Conservation (phyloP, 495 filamentous ascomycete species). For the Aspergillus homomorphus region DNA sequence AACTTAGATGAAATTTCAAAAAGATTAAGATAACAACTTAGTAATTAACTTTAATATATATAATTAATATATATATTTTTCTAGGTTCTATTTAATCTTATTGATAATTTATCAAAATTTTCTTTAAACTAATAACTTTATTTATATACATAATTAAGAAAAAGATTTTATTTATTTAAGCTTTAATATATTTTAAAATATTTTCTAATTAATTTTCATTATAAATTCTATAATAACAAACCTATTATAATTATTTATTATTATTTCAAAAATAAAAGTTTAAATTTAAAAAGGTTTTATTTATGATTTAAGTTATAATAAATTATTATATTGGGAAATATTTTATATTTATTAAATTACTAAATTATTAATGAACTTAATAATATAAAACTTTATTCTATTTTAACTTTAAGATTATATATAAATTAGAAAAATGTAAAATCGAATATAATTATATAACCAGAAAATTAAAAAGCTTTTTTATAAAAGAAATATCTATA, state of each 20-base stretch:
- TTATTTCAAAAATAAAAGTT: constrained; percentile 10
- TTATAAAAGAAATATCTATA: background rate
- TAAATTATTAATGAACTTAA: constrained; percentile 4
- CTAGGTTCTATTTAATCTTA: background rate
- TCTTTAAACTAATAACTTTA: no score
- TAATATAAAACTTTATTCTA: background rate
- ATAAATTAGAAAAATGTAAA: background rate
- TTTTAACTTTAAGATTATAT: constrained; percentile 11
- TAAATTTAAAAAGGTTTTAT: constrained; percentile 3
- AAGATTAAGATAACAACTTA: background rate
- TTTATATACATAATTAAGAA: no score
- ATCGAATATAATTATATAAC: constrained; percentile 1
- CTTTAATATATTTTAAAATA: background rate
- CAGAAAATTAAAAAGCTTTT: background rate
- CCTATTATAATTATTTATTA: constrained; percentile 8
- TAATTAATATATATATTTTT: background rate
- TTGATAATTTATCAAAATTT: no score
- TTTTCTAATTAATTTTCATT: background rate
- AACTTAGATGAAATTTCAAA: no score
- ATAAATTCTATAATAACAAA: background rate
- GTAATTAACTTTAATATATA: background rate
- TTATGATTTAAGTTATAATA: constrained; percentile 1
- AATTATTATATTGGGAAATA: constrained; percentile 5
- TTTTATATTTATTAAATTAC: constrained; percentile 8
- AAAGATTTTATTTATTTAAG: no score